Percentiles rank a stretch among this genome's conserved stretches.
These are phyloP conservation scores for Penicillium atrosanguineum DNA, from an alignment of 495 filamentous ascomycete species.

Conservation along the genomic window DNA sequence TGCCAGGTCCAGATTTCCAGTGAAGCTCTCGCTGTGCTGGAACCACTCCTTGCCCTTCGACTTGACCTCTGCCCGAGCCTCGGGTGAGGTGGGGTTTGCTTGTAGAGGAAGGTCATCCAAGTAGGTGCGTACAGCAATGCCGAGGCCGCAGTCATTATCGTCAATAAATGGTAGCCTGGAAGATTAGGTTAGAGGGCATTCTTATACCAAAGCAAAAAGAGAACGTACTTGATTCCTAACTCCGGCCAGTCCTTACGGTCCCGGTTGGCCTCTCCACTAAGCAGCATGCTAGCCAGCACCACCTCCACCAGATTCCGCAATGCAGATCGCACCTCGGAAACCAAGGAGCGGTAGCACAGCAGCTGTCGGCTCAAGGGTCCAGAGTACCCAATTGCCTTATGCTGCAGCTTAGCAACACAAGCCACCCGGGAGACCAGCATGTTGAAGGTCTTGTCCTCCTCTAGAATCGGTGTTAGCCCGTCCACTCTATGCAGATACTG, in stretches of 20 bases:
- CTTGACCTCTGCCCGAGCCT: conserved; percentile 59
- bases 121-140: conserved; percentile 89
- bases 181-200: conserved; percentile 4
- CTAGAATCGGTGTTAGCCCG: conserved; percentile 25
- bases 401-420: conserved; percentile 74
- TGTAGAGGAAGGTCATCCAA: conserved; percentile 76
- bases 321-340: conserved; percentile 70
- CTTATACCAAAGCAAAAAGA: not conserved
- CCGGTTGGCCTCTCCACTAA: conserved; percentile 72
- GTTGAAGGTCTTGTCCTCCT: conserved; percentile 64
- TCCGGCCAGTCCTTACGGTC: conserved; percentile 67
- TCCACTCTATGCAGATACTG: not conserved
- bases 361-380: conserved; percentile 90
- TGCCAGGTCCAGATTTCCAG: conserved; percentile 72
- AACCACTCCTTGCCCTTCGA: conserved; percentile 68
- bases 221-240: conserved; percentile 67
- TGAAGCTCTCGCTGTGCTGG: conserved; percentile 71
- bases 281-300: conserved; percentile 70
- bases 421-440: conserved; percentile 83
- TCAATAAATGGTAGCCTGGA: conserved; percentile 82
- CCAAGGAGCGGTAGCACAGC: conserved; percentile 80
- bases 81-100: conserved; percentile 52
- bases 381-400: conserved; percentile 86
- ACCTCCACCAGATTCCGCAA: conserved; percentile 83
- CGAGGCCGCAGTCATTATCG: conserved; percentile 79